phyloP scores from a whole-genome alignment of 371 early-diverging fungal genomes.

The Capillidium heterosporum region DNA sequence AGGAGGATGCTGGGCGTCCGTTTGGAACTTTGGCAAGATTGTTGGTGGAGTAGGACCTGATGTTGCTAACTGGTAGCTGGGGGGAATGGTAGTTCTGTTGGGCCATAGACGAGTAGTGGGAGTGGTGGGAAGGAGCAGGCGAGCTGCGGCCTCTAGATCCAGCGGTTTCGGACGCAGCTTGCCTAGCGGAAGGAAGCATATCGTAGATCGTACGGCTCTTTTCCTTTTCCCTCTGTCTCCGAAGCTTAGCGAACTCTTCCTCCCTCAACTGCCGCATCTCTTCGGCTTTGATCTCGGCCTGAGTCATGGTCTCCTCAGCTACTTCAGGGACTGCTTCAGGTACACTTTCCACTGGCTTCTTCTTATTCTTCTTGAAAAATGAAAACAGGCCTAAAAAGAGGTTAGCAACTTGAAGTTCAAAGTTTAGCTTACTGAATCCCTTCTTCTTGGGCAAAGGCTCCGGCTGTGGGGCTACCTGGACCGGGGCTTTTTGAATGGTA shows the following conservation, averaged over 20 bases:
- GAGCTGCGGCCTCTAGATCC: too few relatives aligned
- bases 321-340: background rate
- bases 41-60: background rate
- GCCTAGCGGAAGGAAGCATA: background rate
- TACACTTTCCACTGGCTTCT: background rate
- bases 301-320: background rate
- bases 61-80: background rate
- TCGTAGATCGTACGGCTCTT: slow-evolving; percentile 1
- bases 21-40: background rate
- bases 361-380: slow-evolving; percentile 3
- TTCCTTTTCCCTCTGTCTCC: slow-evolving; percentile 4
- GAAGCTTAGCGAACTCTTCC: slow-evolving; percentile 3
- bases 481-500: background rate
- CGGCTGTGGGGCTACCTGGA: background rate
- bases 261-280: background rate
- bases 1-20: background rate
- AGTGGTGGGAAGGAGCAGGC: background rate
- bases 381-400: background rate
- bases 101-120: background rate
- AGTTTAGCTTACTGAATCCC: slow-evolving; percentile 2
- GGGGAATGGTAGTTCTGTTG: background rate
- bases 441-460: background rate
- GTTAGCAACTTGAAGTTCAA: background rate
- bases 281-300: slow-evolving; percentile 4
- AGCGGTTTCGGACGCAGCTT: background rate